Conservation (phyloP, 192 early-diverging fungal genomes). For the Coemansia sp. region DNA sequence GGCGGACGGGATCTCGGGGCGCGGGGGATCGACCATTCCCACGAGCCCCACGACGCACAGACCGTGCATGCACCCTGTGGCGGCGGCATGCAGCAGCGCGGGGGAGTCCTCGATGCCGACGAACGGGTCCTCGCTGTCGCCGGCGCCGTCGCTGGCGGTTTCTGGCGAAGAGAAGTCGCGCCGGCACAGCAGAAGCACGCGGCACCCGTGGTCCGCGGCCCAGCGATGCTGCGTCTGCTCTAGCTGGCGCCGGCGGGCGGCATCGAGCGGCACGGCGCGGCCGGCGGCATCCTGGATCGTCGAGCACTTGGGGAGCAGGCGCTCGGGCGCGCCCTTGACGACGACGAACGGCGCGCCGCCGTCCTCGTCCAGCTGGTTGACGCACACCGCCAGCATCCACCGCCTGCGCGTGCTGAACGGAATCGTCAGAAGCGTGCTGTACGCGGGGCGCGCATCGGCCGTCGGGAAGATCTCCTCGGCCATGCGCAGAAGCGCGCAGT, state of each 20-base stretch:
- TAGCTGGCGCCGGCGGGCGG: slow-evolving; percentile 24
- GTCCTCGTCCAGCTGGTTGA: slow-evolving; percentile 13
- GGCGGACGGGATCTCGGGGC: slow-evolving; percentile 65
- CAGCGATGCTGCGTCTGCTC: slow-evolving; percentile 55
- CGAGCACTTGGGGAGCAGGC: slow-evolving; percentile 61
- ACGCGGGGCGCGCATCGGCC: slow-evolving; percentile 3
- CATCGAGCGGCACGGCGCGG: slow-evolving; percentile 42
- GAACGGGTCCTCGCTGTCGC: slow-evolving; percentile 38
- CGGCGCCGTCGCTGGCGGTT: neutral
- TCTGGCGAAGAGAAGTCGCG: slow-evolving; percentile 16
- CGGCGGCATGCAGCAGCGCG: slow-evolving; percentile 22
- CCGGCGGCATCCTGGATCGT: slow-evolving; percentile 45
- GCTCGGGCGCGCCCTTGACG: slow-evolving; percentile 82
- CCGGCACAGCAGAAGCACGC: slow-evolving; percentile 58
- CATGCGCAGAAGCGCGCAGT: slow-evolving; percentile 77
- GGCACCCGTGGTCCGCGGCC: slow-evolving; percentile 57
- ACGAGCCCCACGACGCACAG: slow-evolving; percentile 74
- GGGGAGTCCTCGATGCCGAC: slow-evolving; percentile 34
- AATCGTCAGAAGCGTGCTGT: slow-evolving; percentile 49
- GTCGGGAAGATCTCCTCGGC: slow-evolving; percentile 37
- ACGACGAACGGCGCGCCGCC: slow-evolving; percentile 46
- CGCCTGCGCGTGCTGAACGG: slow-evolving; percentile 78
- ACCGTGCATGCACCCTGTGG: slow-evolving; percentile 36
- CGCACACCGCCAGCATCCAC: slow-evolving; percentile 59
- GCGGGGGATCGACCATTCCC: slow-evolving; percentile 83